These are phyloP conservation scores for Aspergillus sp. DNA, from an alignment of 2,329 filamentous ascomycete genomes.

Conservation along the genomic window DNA sequence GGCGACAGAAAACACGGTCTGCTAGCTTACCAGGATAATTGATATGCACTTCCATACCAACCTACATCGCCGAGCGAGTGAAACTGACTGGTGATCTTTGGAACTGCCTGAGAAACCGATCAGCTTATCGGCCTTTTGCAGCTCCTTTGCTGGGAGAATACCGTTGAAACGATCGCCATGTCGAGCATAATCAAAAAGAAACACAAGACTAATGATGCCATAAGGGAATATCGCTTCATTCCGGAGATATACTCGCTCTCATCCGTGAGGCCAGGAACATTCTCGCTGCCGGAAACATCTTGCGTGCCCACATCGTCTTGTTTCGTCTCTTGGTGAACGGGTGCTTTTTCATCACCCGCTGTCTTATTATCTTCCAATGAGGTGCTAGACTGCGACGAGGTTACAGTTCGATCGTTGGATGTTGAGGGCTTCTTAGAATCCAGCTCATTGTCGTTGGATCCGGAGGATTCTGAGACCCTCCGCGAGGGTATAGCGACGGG, in stretches of 20 bases:
- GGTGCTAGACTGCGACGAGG: too few species aligned
- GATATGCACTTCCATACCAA: neutral
- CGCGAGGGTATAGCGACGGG: too few species aligned
- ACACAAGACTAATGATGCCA: neutral
- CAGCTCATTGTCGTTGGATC: too few species aligned
- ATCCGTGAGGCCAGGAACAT: neutral
- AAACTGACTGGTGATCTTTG: neutral
- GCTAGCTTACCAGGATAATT: neutral
- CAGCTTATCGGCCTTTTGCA: neutral
- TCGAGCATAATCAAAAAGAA: neutral
- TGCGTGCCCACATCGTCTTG: neutral
- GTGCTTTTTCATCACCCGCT: too few species aligned
- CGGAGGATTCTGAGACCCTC: too few species aligned
- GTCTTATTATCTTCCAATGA: too few species aligned
- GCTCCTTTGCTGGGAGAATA: neutral
- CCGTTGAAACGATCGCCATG: neutral
- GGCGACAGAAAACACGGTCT: neutral
- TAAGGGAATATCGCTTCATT: neutral
- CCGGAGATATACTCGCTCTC: neutral
- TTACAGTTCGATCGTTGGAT: too few species aligned
- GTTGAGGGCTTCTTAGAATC: too few species aligned
- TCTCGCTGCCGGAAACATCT: neutral
- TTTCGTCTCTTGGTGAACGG: too few species aligned
- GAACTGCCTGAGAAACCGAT: neutral
- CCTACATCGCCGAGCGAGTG: neutral